These are phyloP conservation scores for Lipomyces oligophaga DNA, from an alignment of 805 yeast species.

Conservation along the genomic window DNA sequence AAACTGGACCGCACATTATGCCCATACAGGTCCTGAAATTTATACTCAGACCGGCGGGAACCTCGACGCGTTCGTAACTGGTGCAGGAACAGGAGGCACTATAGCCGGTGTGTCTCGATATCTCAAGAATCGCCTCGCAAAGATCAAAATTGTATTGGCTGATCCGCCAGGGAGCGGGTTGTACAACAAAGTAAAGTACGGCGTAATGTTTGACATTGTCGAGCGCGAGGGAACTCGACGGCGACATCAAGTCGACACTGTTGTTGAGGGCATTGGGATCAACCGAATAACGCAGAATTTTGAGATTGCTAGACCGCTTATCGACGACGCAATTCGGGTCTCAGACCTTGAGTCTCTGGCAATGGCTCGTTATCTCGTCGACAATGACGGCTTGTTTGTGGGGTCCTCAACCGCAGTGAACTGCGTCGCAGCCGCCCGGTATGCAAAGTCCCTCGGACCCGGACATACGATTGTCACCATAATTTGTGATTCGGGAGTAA, in stretches of 20 bases:
- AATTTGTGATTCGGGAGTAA: constrained; percentile 86
- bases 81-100: constrained; percentile 97
- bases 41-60: constrained; percentile 61
- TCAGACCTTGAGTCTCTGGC: constrained; percentile 73
- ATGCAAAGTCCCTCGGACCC: constrained; percentile 50
- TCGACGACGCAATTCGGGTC: constrained; percentile 79
- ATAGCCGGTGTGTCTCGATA: constrained; percentile 84
- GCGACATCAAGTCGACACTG: constrained; percentile 93
- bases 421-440: constrained; percentile 78
- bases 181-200: constrained; percentile 75
- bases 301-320: constrained; percentile 58
- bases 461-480: constrained; percentile 75
- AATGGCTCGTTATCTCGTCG: constrained; percentile 82
- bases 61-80: constrained; percentile 76
- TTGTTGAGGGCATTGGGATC: constrained; percentile 90
- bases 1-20: constrained; percentile 82
- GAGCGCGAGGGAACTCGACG: constrained; percentile 92
- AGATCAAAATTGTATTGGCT: constrained; percentile 61
- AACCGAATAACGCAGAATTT: constrained; percentile 84
- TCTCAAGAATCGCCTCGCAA: constrained; percentile 50
- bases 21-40: constrained; percentile 91
- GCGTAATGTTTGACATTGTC: constrained; percentile 87
- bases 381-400: constrained; percentile 82
- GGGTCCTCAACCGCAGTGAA: constrained; percentile 94
- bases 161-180: constrained; percentile 97